Conservation (phyloP, 768 basidiomycete genomes). For the Antrodiella citrinella region DNA sequence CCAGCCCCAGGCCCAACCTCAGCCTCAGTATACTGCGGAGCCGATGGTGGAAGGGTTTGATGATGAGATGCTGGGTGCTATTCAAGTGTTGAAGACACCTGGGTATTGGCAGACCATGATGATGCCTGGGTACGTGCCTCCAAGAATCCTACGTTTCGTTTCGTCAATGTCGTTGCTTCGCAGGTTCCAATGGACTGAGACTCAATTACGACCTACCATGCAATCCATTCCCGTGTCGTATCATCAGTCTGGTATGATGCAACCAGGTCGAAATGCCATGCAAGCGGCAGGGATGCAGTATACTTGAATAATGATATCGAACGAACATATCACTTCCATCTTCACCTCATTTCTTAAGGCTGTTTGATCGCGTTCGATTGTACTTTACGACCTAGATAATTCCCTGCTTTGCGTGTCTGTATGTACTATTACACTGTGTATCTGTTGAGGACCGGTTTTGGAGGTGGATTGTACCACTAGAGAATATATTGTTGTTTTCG, state of each 20-base stretch:
- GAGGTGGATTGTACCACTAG: not conserved
- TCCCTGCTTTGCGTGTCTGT: not conserved
- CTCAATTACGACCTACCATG: not conserved
- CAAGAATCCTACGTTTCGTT: not conserved
- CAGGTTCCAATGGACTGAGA: conserved; percentile 6
- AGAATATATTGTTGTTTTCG: not conserved
- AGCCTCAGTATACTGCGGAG: not conserved
- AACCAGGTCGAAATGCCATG: not conserved
- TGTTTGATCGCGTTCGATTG: not conserved
- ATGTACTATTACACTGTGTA: not conserved
- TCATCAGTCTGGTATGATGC: conserved; percentile 2
- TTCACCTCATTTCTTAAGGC: not conserved
- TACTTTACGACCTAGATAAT: too few relatives aligned
- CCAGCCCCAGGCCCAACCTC: not conserved
- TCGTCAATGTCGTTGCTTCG: not conserved
- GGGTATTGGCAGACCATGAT: conserved; percentile 74
- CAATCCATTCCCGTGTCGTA: not conserved
- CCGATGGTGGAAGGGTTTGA: conserved; percentile 14
- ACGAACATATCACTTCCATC: not conserved
- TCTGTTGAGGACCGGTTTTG: not conserved
- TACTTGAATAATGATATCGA: not conserved
- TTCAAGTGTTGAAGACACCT: conserved; percentile 65
- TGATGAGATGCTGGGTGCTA: conserved; percentile 59
- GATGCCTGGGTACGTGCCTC: conserved; percentile 65
- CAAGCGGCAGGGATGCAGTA: conserved; percentile 1